Evolutionary conservation across 208 protist species (phyloP), one percentile per base, ranked within the genome.

Genomic region (Trypanosoma rangeli): DNA sequence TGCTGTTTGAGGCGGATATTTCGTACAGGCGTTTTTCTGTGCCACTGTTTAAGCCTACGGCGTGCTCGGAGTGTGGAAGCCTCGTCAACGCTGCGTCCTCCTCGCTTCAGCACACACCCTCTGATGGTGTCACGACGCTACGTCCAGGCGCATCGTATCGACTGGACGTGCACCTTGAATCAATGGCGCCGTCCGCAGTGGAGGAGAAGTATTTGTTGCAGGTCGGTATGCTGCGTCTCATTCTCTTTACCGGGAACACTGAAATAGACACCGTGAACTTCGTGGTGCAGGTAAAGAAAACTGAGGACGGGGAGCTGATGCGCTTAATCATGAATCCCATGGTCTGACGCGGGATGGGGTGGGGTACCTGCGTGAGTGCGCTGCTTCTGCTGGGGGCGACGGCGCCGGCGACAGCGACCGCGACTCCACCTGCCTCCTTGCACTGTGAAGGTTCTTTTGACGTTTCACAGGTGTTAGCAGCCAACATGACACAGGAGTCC

Each of bases 201-300:
- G 73, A 80, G 31, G 73, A 76, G 63, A 89, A 89, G 72, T 84
- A 89, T 59, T 53, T 89, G 4, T 63, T 84, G 15, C 86, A 92
- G 55, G 77, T 89, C 24, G 78, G 86, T 53, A 42, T 86, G 33
- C 61, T 92, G 56, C 56, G 68, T 10, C 46, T 89, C 7, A 48
- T 28, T 12, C 58, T 86, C 20, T 49, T 65, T 2, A 70, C 39
- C 18, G 54, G 54, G 20, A 33, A 20, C 3, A 37, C 10, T 2
- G n/a, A 31, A 35, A 39, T 75, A 39, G 60, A n/a, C 5, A 20
- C 16, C 39, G 54, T 75, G 29, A 64, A 42, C n/a, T 20, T 69
- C 55, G 62, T 69, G 37, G 70, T 75, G 60, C 70, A 75, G 33
- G 70, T 75, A 10, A 68, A 64, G 33, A 65, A 56, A 31, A 63